Conservation (phyloP, 345 rosid genomes). For the Lumnitzera littorea region DNA sequence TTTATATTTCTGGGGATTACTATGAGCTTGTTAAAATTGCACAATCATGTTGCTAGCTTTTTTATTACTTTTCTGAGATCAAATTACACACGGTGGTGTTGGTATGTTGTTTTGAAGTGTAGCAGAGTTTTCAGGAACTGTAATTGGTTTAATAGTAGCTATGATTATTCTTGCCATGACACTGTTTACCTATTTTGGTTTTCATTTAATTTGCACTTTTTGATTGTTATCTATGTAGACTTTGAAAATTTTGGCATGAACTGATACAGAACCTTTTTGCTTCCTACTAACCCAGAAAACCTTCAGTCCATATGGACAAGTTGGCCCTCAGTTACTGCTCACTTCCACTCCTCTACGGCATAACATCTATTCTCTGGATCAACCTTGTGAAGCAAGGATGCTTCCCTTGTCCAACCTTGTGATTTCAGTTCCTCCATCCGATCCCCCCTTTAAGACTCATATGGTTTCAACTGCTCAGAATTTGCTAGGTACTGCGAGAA, state of each 20-base stretch:
- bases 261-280: not conserved
- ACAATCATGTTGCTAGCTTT: no score
- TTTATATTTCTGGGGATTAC: no score
- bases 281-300: not conserved
- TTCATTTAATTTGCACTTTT: no score
- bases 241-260: not conserved
- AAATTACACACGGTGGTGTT: no score
- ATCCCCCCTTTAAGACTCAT: constrained; percentile 4
- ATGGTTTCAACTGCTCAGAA: not conserved
- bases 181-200: no score
- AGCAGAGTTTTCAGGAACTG: no score
- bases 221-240: no score
- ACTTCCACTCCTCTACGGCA: not conserved
- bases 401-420: constrained; percentile 4
- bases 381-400: not conserved
- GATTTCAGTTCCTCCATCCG: not conserved
- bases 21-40: no score
- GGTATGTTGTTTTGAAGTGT: no score
- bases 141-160: no score
- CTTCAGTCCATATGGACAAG: not conserved
- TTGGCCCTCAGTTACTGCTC: not conserved
- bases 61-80: no score
- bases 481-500: not conserved
- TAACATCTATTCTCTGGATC: not conserved
- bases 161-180: no score